These are phyloP conservation scores for Cudoniella acicularis DNA, from an alignment of 495 filamentous ascomycete genomes.

Conservation along the genomic window DNA sequence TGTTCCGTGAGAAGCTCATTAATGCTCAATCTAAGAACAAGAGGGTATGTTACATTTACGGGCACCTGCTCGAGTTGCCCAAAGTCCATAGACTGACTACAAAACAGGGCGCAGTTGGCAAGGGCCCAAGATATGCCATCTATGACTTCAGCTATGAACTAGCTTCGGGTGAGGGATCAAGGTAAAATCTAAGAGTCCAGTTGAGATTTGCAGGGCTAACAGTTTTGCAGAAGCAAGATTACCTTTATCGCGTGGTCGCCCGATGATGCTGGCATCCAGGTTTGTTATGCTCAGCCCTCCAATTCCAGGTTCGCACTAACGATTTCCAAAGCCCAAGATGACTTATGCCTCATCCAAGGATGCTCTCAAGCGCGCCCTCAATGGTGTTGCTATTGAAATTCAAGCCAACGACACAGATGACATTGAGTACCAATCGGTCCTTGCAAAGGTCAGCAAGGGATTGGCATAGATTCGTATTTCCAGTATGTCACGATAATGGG, in stretches of 20 bases:
- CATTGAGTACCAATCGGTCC: constrained; percentile 77
- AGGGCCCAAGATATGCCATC: constrained; percentile 87
- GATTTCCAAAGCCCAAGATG: constrained; percentile 71
- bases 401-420: constrained; percentile 93
- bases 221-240: constrained; percentile 75
- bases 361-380: constrained; percentile 80
- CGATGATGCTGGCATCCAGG: constrained; percentile 74
- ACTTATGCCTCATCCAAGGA: constrained; percentile 96
- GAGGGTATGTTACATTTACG: constrained; percentile 38
- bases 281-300: constrained; percentile 42
- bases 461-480: constrained; percentile 29
- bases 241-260: constrained; percentile 94
- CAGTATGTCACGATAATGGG: background rate
- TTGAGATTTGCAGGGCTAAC: constrained; percentile 3
- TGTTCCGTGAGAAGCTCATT: constrained; percentile 76
- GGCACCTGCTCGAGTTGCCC: constrained; percentile 25
- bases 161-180: constrained; percentile 72
- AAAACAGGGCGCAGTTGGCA: constrained; percentile 49
- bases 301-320: background rate
- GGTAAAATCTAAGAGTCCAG: constrained; percentile 42
- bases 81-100: constrained; percentile 17
- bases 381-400: constrained; percentile 72
- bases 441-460: constrained; percentile 78
- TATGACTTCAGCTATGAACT: constrained; percentile 90
- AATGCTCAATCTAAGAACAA: constrained; percentile 53